Conservation (phyloP, 208 protist genomes). For the Angomonas deanei region DNA sequence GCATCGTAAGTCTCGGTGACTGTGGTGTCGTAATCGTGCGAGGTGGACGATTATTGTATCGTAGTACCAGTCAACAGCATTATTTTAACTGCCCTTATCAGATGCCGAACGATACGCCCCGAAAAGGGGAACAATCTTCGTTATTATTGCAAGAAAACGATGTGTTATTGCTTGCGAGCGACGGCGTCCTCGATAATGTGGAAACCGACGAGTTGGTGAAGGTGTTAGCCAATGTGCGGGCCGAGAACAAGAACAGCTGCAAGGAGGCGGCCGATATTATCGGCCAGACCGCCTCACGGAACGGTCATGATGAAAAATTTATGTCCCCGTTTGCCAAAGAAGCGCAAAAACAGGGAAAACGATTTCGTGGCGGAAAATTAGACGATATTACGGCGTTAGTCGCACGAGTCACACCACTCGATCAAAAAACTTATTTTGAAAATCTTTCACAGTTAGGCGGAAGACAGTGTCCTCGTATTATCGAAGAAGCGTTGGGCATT, state of each 20-base stretch:
- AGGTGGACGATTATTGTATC: slow-evolving; percentile 52
- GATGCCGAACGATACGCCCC: slow-evolving; percentile 72
- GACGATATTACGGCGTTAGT: slow-evolving; percentile 84
- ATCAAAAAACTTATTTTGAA: too few species aligned
- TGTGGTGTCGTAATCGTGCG: slow-evolving; percentile 72
- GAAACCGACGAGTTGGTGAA: slow-evolving; percentile 50
- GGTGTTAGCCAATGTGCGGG: slow-evolving; percentile 16
- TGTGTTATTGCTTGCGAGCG: slow-evolving; percentile 70
- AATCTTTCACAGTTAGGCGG: too few species aligned
- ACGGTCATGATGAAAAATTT: slow-evolving; percentile 44
- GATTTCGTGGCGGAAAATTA: slow-evolving; percentile 72
- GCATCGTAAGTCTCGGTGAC: slow-evolving; percentile 85
- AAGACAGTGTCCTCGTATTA: too few species aligned
- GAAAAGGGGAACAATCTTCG: slow-evolving; percentile 44
- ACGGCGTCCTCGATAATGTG: slow-evolving; percentile 85
- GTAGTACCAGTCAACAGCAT: slow-evolving; percentile 70
- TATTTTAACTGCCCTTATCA: slow-evolving; percentile 86
- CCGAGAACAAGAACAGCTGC: slow-evolving; percentile 41
- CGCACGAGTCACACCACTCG: slow-evolving; percentile 42
- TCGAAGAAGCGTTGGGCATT: too few species aligned
- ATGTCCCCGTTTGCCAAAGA: slow-evolving; percentile 78
- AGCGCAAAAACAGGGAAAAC: slow-evolving; percentile 47
- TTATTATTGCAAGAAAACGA: slow-evolving; percentile 63
- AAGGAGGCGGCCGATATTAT: slow-evolving; percentile 51
- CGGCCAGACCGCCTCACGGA: slow-evolving; percentile 43